Evolutionary conservation across 805 yeast species (phyloP).

Genomic region (Pichia pseudocactophila): DNA sequence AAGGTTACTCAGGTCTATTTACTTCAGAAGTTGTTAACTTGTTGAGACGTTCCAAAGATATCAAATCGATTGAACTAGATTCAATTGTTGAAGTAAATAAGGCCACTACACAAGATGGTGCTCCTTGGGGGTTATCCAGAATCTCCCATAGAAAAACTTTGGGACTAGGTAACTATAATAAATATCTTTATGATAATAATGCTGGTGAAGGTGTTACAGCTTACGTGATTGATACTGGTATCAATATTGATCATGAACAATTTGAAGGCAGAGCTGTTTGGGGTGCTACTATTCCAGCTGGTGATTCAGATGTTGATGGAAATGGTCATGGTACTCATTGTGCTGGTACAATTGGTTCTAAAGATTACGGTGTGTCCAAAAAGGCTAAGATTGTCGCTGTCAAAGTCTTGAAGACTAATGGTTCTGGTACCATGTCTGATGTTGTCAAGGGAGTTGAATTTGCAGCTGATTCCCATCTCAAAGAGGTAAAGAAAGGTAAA

Average conservation of each 20-base stretch:
- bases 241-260: conserved; percentile 64
- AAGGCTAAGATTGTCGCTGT: conserved; percentile 72
- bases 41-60: conserved; percentile 48
- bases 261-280: conserved; percentile 78
- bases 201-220: conserved; percentile 83
- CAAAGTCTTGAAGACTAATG: conserved; percentile 73
- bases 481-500: conserved; percentile 38
- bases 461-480: conserved; percentile 65
- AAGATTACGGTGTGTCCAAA: conserved; percentile 77
- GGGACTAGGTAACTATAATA: conserved; percentile 60
- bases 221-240: conserved; percentile 86
- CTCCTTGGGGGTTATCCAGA: conserved; percentile 94
- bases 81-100: conserved; percentile 58
- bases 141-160: conserved; percentile 73
- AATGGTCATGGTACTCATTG: conserved; percentile 96
- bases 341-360: conserved; percentile 90
- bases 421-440: conserved; percentile 77
- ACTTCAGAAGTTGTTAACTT: conserved; percentile 64
- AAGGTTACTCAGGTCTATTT: conserved; percentile 84
- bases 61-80: conserved; percentile 61
- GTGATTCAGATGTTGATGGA: conserved; percentile 66
- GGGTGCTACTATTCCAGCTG: conserved; percentile 75
- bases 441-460: conserved; percentile 79
- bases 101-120: conserved; percentile 64
- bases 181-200: conserved; percentile 60